Base-by-base conservation (phyloP, 805 yeast genomes). In the Myxozyma udenii region DNA sequence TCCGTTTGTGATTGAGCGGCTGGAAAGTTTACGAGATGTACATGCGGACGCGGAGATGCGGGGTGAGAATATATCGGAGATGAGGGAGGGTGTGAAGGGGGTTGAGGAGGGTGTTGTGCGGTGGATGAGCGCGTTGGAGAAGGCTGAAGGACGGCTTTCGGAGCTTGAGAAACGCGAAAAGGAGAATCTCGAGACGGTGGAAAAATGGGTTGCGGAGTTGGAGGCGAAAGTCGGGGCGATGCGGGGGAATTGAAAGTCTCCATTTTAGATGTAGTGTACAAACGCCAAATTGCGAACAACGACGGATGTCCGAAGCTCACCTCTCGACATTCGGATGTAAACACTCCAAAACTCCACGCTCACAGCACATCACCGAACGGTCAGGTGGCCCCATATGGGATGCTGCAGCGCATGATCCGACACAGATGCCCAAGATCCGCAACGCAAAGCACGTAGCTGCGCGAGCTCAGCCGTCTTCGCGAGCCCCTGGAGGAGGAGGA, bases 161-260 rank as follows among this genome's bases (percentile, higher is more conserved):
- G 50, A 42, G 22, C 18, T 55, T n/a, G 60, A 55, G 30, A 30
- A 39, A 21, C 46, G 57, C 9, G 60, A 52, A 45, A 44, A 46
- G 36, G 5, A 4, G 22, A 55, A 55, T 33, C 28, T 55, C 30
- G 28, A 35, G 16, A 19, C 48, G 4, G 57, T 46, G 22, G 46
- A 46, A 21, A 40, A 25, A 16, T 44, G 54, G 60, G 46, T 53
- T 9, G 23, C 18, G n/a, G 48, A 35, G 16, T 24, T 55, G 25
- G 58, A 55, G 42, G 23, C 30, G 36, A 44, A 35, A 35, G 18
- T 41, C 2, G 39, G 36, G 3, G 28, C 24, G 4, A 40, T 48
- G 47, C 26, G 11, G n/a, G n/a, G n/a, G n/a, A n/a, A 24, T n/a
- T 5, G 4, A 12, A 5, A 37, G 39, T 9, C 7, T 7, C n/a